Conservation (phyloP, 306 rosid species). For the Lathyrus sativus region DNA sequence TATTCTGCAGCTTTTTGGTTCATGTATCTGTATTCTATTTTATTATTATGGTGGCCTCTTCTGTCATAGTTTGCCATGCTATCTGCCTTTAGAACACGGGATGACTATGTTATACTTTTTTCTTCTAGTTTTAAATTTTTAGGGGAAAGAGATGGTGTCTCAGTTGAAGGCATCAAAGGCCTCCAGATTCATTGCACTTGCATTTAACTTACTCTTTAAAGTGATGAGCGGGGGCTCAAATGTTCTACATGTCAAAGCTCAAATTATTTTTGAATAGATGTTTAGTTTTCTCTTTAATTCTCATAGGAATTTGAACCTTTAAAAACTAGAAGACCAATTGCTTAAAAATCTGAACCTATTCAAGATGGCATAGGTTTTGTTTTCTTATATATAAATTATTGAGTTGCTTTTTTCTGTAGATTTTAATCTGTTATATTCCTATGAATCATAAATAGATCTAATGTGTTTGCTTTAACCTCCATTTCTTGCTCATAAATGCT, state of each 20-base stretch:
- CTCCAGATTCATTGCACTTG: not conserved
- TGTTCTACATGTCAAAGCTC: not conserved
- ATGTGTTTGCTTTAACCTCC: conserved; percentile 14
- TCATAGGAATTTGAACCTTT: conserved; percentile 4
- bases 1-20: not conserved
- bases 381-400: not conserved
- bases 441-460: not conserved
- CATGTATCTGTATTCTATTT: not conserved
- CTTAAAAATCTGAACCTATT: conserved; percentile 10
- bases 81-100: not conserved
- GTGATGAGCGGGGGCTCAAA: conserved; percentile 2
- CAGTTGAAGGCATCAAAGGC: not conserved
- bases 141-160: conserved; percentile 1
- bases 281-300: conserved; percentile 7
- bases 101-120: not conserved
- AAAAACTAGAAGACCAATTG: conserved; percentile 2
- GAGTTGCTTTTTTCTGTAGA: not conserved
- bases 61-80: not conserved
- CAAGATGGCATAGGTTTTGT: conserved; percentile 13
- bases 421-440: not conserved
- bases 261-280: conserved; percentile 1
- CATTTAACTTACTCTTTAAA: not conserved
- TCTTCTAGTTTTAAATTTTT: not conserved
- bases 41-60: not conserved
- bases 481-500: conserved; percentile 21